phyloP scores from a whole-genome alignment of 73 alveolate genomes.

The Blepharisma stoltei region DNA sequence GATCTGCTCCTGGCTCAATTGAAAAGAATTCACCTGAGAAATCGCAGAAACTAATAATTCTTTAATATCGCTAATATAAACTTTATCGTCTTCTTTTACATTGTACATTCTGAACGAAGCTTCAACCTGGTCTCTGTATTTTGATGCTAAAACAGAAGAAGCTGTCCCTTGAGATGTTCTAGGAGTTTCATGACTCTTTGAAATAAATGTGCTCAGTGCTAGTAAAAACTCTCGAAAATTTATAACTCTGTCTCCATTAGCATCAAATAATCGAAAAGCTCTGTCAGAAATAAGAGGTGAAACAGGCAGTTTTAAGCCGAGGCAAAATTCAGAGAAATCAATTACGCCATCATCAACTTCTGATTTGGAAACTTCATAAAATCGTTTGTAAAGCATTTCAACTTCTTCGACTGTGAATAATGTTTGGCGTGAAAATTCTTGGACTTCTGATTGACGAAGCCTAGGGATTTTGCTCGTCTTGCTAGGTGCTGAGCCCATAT shows the following conservation, averaged over 20 bases:
- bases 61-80: not conserved
- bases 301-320: not conserved
- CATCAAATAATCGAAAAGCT: conserved; percentile 19
- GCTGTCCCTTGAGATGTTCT: too few species aligned
- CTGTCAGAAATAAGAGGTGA: not conserved
- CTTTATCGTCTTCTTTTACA: not conserved
- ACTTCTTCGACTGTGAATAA: not conserved
- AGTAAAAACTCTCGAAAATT: conserved; percentile 31
- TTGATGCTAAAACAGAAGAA: not conserved
- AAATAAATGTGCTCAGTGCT: not conserved
- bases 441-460: not conserved
- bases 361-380: not conserved
- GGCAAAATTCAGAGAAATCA: conserved; percentile 18
- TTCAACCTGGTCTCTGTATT: conserved; percentile 15
- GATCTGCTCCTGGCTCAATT: not conserved
- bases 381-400: conserved; percentile 2
- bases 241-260: conserved; percentile 25
- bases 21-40: not conserved
- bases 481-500: too few species aligned
- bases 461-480: not conserved
- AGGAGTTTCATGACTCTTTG: too few species aligned
- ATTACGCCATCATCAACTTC: conserved; percentile 19
- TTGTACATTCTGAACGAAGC: not conserved
- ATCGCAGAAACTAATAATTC: not conserved
- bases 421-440: conserved; percentile 23